A percentile compares a stretch with the other conserved stretches of the same genome.
Conservation (phyloP, 2,329 filamentous ascomycete genomes). For the Pestalotiopsis fici region DNA sequence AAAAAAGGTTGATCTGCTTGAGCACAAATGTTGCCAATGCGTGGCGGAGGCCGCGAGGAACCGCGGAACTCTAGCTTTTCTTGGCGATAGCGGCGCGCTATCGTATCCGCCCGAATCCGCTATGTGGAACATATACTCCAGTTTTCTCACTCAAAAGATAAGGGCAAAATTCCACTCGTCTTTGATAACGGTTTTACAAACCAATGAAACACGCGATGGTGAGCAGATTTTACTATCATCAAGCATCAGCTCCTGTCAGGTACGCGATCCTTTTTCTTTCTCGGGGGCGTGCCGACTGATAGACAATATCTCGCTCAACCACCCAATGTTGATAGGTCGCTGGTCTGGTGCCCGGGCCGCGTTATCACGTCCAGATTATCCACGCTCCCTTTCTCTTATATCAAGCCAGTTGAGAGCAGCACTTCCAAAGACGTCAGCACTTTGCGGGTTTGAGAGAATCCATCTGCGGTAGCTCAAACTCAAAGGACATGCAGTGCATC, state of each 20-base stretch:
- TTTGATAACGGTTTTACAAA: not conserved
- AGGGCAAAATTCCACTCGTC: not conserved
- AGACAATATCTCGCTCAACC: not conserved
- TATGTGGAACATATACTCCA: conserved; percentile 1
- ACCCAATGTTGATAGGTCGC: not conserved
- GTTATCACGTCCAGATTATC: too few species aligned
- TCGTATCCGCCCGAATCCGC: not conserved
- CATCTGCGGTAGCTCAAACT: too few species aligned
- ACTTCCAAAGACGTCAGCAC: too few species aligned
- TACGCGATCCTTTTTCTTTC: not conserved
- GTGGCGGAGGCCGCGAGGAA: not conserved
- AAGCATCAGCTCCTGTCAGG: not conserved
- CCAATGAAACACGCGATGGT: not conserved
- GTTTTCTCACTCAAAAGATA: not conserved
- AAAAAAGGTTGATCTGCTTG: not conserved
- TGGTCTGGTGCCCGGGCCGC: not conserved
- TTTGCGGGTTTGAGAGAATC: not conserved
- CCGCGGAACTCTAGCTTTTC: not conserved
- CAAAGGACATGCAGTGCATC: too few species aligned
- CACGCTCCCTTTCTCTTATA: not conserved
- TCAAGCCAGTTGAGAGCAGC: not conserved
- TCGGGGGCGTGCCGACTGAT: not conserved
- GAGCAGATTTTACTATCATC: not conserved
- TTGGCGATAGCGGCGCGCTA: not conserved
- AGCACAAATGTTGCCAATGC: not conserved